Base-by-base conservation (phyloP, 495 filamentous ascomycete species). In the Aspergillus kassunensis region DNA sequence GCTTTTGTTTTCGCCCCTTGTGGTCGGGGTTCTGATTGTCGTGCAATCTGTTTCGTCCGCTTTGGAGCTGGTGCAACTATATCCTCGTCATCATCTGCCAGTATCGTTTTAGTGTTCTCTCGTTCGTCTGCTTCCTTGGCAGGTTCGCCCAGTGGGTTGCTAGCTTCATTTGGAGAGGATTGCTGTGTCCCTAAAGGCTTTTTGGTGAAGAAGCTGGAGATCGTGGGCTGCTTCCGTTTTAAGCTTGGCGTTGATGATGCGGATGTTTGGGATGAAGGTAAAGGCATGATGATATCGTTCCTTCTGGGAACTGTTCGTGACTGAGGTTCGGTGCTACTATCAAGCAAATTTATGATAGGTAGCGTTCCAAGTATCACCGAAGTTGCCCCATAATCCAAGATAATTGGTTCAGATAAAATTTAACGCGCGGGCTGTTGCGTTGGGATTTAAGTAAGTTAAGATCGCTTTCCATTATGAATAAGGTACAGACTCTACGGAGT, bases 171-270 rank as follows among this genome's bases (percentile, higher is more conserved):
- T 5, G 52, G 51, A 15, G 56, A 12, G 11, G 41, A 29, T 52
- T 39, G 49, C 36, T 64, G 54, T 4, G 57, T 35, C 27, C 60
- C 52, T 20, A 58, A 54, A 6, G 86, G 71, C 60, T 81, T 88
- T 21, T 80, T 82, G 3, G 81, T 81, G 66, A 96, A 96, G 72
- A 96, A 96, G 65, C 80, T 91, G 1, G 89, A 90, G 44, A 96
- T 85, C 5, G 87, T 87, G 51, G 86, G 80, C 63, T 96, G 90
- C 60, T 85, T 89, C 84, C 64, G 66, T 53, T 71, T 75, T 39
- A 67, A 20, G 13, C 56, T 64, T 35, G 66, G 65, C n/a, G 74
- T 73, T 13, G 71, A 65, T 15, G 65, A 64, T 7, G 57, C 33
- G 6, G 71, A 68, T 39, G 70, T 58, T 62, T 68, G 69, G 13